phyloP scores from a whole-genome alignment of 2,329 filamentous ascomycete genomes.

The Tolypocladium inflatum region DNA sequence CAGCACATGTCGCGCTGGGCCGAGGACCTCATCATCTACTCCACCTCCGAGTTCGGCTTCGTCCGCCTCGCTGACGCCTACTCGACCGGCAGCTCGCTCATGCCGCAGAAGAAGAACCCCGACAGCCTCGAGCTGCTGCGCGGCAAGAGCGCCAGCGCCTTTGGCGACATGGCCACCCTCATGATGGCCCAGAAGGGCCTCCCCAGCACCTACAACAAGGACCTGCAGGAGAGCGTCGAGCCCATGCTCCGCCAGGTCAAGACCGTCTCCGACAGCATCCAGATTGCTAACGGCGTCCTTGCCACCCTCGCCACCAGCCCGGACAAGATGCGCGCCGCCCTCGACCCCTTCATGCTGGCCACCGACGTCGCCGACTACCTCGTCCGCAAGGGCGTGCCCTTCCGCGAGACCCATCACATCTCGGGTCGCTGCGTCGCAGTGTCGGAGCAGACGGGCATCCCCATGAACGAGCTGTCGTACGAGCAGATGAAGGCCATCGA shows the following conservation, averaged over 20 bases:
- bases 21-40: constrained; percentile 82
- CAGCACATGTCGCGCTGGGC: constrained; percentile 71
- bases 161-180: constrained; percentile 73
- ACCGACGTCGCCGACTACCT: constrained; percentile 58
- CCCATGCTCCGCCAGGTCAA: constrained; percentile 79
- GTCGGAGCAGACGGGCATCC: constrained; percentile 34
- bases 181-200: constrained; percentile 63
- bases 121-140: constrained; percentile 65
- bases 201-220: constrained; percentile 81
- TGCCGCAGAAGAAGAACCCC: constrained; percentile 60
- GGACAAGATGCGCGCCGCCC: constrained; percentile 67
- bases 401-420: constrained; percentile 74
- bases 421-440: constrained; percentile 50
- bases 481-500: constrained; percentile 62
- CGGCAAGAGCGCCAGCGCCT: constrained; percentile 66
- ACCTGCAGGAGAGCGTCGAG: constrained; percentile 81
- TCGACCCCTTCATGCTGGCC: constrained; percentile 78
- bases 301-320: constrained; percentile 61
- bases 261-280: constrained; percentile 70
- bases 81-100: constrained; percentile 64
- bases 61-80: constrained; percentile 71
- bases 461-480: constrained; percentile 61
- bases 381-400: constrained; percentile 60
- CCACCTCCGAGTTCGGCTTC: constrained; percentile 66
- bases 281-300: constrained; percentile 74